Percentiles rank a stretch among this genome's conserved stretches.
Evolutionary conservation across 2,329 filamentous ascomycete genomes (phyloP).

Genomic region (Xylaria sp.): DNA sequence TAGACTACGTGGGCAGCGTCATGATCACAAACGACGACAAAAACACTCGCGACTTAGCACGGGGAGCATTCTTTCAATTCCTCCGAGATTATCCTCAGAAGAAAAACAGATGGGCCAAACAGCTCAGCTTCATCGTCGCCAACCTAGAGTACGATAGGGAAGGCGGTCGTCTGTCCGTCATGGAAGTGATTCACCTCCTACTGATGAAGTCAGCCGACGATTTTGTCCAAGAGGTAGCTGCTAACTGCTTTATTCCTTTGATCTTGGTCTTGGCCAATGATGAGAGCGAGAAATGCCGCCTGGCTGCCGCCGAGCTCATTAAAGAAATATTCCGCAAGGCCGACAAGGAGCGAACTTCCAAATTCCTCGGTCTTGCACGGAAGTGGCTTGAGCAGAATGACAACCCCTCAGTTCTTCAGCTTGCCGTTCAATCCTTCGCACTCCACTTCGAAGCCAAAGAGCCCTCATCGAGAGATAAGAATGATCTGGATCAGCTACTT

Average conservation of each 20-base stretch:
- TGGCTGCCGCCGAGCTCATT: constrained; percentile 82
- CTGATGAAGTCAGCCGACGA: constrained; percentile 85
- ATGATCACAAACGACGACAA: constrained; percentile 98
- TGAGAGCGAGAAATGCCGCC: constrained; percentile 83
- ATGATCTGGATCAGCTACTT: constrained; percentile 74
- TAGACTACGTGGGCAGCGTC: constrained; percentile 88
- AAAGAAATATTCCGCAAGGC: constrained; percentile 84
- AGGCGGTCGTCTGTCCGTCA: constrained; percentile 88
- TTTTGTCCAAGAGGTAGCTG: constrained; percentile 82
- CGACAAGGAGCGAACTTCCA: constrained; percentile 75
- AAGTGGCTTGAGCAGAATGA: constrained; percentile 81
- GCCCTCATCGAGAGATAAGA: constrained; percentile 67
- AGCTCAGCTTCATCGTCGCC: constrained; percentile 86
- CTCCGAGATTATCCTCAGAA: constrained; percentile 94
- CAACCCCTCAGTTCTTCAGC: constrained; percentile 75
- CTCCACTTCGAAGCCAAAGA: constrained; percentile 82
- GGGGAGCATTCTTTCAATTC: constrained; percentile 94
- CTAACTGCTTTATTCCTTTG: constrained; percentile 85
- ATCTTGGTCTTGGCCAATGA: constrained; percentile 90
- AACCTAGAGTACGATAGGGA: constrained; percentile 92
- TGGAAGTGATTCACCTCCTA: constrained; percentile 90
- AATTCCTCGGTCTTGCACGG: constrained; percentile 76
- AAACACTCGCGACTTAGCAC: constrained; percentile 85
- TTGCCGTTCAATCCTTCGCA: constrained; percentile 83
- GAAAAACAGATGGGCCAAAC: constrained; percentile 87